Evolutionary conservation across 495 filamentous ascomycete genomes (phyloP).

Genomic region (Penicillium dipodomyicola): DNA sequence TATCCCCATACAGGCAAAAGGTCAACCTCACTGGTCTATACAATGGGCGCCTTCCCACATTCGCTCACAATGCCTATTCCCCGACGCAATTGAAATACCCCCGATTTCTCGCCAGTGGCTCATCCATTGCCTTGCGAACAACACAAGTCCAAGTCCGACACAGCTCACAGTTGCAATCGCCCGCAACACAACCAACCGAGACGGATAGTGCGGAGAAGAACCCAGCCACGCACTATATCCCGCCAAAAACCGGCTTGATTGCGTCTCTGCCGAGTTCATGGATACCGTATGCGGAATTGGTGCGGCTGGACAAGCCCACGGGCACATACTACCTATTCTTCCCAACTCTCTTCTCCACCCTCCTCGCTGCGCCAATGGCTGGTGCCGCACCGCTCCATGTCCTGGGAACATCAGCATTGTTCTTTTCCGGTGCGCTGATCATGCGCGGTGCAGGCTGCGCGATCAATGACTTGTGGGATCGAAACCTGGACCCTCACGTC

Average conservation of each 20-base stretch:
- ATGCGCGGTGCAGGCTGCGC: conserved; percentile 99
- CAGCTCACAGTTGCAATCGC: conserved; percentile 14
- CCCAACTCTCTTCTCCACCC: conserved; percentile 88
- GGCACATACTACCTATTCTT: conserved; percentile 96
- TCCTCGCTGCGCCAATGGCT: conserved; percentile 49
- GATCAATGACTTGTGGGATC: conserved; percentile 97
- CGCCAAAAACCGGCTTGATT: conserved; percentile 73
- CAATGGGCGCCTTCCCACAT: conserved; percentile 7
- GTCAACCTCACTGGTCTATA: conserved; percentile 1
- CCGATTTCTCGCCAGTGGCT: neutral
- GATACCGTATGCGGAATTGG: conserved; percentile 91
- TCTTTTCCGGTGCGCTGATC: conserved; percentile 82
- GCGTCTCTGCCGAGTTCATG: conserved; percentile 70
- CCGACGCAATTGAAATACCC: conserved; percentile 1
- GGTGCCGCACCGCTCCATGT: conserved; percentile 62
- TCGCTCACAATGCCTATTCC: conserved; percentile 3
- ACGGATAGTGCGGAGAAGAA: conserved; percentile 7
- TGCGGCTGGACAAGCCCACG: conserved; percentile 89
- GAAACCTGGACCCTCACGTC: conserved; percentile 89
- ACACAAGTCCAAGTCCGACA: conserved; percentile 5
- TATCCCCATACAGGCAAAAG: conserved; percentile 2
- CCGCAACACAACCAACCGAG: conserved; percentile 7
- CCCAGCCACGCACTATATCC: conserved; percentile 51
- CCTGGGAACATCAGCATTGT: conserved; percentile 68
- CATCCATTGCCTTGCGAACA: neutral